Percentiles rank a stretch among this genome's conserved stretches.
These are phyloP conservation scores for Pyrenula massariospora DNA, from an alignment of 495 filamentous ascomycete species.

Conservation along the genomic window DNA sequence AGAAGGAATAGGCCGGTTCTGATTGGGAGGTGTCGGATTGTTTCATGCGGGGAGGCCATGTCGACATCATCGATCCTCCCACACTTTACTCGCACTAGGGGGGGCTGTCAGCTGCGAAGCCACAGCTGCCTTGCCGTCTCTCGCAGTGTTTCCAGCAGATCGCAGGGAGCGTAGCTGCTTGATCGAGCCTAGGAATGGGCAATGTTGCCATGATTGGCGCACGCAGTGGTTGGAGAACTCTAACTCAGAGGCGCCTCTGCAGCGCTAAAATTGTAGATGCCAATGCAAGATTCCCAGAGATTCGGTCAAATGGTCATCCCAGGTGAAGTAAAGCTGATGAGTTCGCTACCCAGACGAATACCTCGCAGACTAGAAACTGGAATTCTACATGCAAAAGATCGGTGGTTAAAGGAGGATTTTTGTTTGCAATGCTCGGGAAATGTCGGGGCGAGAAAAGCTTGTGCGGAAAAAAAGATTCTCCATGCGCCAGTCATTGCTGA, in stretches of 20 bases:
- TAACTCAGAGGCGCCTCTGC: neutral
- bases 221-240: neutral
- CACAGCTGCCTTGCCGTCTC: neutral
- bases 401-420: too few species aligned
- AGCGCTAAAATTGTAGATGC: too few species aligned
- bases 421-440: too few species aligned
- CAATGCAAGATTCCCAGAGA: neutral
- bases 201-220: neutral
- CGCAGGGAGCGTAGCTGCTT: neutral
- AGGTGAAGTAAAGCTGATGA: too few species aligned
- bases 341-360: too few species aligned
- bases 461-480: too few species aligned
- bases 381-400: too few species aligned
- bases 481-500: too few species aligned
- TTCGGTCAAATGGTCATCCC: too few species aligned
- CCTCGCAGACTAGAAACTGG: too few species aligned
- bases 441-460: too few species aligned
- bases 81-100: neutral
- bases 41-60: neutral
- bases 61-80: neutral
- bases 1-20: neutral
- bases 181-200: neutral
- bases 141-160: neutral
- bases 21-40: neutral
- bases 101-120: neutral